Evolutionary conservation across 208 protist genomes (phyloP), one percentile per base, ranked within the genome.

Genomic region (Hexamita inflata): DNA sequence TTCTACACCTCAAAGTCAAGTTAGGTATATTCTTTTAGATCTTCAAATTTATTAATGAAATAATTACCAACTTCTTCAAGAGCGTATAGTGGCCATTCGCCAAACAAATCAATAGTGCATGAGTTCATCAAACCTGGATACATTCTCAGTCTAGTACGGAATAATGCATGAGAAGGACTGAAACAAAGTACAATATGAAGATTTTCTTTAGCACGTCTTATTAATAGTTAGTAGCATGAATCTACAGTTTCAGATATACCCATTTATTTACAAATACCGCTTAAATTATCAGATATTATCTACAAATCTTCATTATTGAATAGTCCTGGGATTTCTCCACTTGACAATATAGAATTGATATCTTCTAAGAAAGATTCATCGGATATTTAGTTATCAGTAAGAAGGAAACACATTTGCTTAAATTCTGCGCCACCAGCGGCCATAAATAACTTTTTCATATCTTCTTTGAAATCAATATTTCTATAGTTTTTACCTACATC

Each of bases 91-190:
- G 95, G 94, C 95, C 95, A 98, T 66, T 91, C 89, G 58, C 86
- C 81, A 84, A 97, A 98, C 92, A 93, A 97, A 82, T 98, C 92
- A 78, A 98, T 96, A 39, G 91, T 95, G 7, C 91, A 94, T 84
- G 90, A 95, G 74, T 91, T 95, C 53, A 97, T 91, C 0, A 98
- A 81, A 40, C 91, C 88, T 0, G 95, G 95, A 82, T 94, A 98
- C 87, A 95, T 95, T n/a, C 94, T 86, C 41, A 97, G 87, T 39
- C 93, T 86, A 53, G 89, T 84, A 61, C 93, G 86, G 83, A 97
- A 98, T 28, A 90, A 80, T 64, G 91, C 88, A 26, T 76, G 73
- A 38, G 85, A 70, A n/a, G 84, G 84, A n/a, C 76, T 80, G 39
- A 86, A 75, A 38, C 75, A 70, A 1, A 86, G 42, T 30, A 83